These are phyloP conservation scores for Exophiala sp. DNA, from an alignment of 2,329 filamentous ascomycete genomes.

Conservation along the genomic window DNA sequence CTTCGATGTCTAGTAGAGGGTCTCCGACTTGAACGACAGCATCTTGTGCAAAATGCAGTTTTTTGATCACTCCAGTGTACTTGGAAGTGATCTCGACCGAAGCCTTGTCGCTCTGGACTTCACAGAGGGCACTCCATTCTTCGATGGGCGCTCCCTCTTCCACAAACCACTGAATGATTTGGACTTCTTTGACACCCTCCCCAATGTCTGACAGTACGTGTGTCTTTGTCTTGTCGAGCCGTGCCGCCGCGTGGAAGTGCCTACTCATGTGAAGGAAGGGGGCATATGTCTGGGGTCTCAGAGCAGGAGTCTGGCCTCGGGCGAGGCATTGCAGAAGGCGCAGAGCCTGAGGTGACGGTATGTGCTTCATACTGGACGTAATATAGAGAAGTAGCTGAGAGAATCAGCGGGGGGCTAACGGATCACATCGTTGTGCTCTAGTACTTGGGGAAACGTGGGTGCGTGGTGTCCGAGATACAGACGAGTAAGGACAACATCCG, in stretches of 20 bases:
- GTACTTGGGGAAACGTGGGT: too few relatives aligned
- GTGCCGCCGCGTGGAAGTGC: slow-evolving; percentile 22
- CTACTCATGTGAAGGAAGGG: slow-evolving; percentile 17
- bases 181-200: slow-evolving; percentile 91
- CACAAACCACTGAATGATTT: slow-evolving; percentile 99
- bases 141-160: slow-evolving; percentile 92
- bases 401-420: too few relatives aligned
- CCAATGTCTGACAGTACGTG: slow-evolving; percentile 27
- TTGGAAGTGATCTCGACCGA: slow-evolving; percentile 86
- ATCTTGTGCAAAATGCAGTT: slow-evolving; percentile 89
- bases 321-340: slow-evolving; percentile 14
- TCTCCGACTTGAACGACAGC: slow-evolving; percentile 89
- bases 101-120: slow-evolving; percentile 98
- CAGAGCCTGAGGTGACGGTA: slow-evolving; percentile 21
- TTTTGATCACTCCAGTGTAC: slow-evolving; percentile 93
- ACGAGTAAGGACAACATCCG: too few relatives aligned
- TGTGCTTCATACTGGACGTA: slow-evolving; percentile 14
- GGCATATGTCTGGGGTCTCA: slow-evolving; percentile 11
- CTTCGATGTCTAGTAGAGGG: slow-evolving; percentile 27
- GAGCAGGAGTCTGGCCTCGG: background rate
- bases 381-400: too few relatives aligned
- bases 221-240: slow-evolving; percentile 23
- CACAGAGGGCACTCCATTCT: slow-evolving; percentile 96
- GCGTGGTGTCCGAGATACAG: too few relatives aligned
- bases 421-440: too few relatives aligned